phyloP scores from a whole-genome alignment of 768 basidiomycete species.

The Phlebiopsis flavidoalba region DNA sequence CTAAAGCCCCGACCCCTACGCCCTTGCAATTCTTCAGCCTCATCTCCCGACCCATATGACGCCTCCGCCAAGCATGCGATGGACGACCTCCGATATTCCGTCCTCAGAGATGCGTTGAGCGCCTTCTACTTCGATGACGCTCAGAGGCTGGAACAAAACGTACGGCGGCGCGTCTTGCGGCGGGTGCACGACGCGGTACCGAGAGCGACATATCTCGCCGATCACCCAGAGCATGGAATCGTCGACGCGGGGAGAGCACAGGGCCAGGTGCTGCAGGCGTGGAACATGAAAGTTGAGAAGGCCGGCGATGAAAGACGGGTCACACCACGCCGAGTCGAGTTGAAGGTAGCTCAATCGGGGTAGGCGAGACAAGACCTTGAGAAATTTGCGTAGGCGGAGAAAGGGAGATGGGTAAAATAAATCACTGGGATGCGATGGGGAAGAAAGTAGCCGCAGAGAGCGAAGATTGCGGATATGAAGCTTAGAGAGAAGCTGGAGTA shows the following conservation, averaged over 20 bases:
- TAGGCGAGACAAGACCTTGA: constrained; percentile 19
- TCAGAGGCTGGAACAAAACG: constrained; percentile 4
- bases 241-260: constrained; percentile 16
- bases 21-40: constrained; percentile 9
- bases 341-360: constrained; percentile 17
- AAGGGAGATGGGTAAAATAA: constrained; percentile 3
- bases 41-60: constrained; percentile 7
- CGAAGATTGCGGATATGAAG: constrained; percentile 39
- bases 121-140: constrained; percentile 5
- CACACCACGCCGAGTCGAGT: constrained; percentile 21
- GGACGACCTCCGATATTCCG: constrained; percentile 7
- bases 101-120: constrained; percentile 2
- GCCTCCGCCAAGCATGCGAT: constrained; percentile 12
- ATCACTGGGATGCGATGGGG: neutral
- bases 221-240: constrained; percentile 16
- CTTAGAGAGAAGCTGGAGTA: constrained; percentile 46
- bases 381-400: constrained; percentile 18
- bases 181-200: constrained; percentile 6
- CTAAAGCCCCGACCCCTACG: constrained; percentile 3
- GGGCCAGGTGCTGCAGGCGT: constrained; percentile 18
- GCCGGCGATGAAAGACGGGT: constrained; percentile 19
- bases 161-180: neutral
- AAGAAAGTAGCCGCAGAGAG: constrained; percentile 37
- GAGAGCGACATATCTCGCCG: constrained; percentile 11
- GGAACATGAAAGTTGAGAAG: constrained; percentile 18